These are phyloP conservation scores for Exutisphaerella laricina DNA, from an alignment of 2,329 filamentous ascomycete genomes.

Conservation along the genomic window DNA sequence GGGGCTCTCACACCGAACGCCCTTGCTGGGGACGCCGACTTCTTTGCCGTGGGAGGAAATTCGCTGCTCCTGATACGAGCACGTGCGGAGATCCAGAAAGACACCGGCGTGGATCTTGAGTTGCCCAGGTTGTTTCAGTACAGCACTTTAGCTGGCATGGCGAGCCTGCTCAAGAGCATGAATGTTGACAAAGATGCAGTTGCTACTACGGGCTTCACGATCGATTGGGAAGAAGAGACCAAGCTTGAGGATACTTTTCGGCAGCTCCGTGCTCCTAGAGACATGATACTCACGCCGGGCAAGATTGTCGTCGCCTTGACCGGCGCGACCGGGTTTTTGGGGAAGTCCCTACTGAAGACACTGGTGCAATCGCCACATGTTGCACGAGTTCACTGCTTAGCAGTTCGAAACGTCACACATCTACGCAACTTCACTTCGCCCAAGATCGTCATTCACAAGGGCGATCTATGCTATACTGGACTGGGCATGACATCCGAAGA, in stretches of 20 bases:
- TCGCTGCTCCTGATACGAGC: constrained; percentile 2
- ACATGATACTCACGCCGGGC: too few relatives aligned
- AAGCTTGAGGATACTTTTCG: background rate
- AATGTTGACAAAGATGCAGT: background rate
- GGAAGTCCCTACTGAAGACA: background rate
- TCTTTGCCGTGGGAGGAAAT: constrained; percentile 7
- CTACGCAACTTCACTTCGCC: too few relatives aligned
- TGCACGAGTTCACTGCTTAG: background rate
- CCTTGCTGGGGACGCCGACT: background rate
- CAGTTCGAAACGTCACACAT: too few relatives aligned
- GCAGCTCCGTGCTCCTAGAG: background rate
- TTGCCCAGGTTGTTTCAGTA: background rate
- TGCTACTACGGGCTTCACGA: background rate
- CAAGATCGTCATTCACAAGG: too few relatives aligned
- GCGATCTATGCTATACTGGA: constrained; percentile 1
- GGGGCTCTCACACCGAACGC: background rate
- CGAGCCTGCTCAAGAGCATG: too few relatives aligned
- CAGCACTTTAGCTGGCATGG: background rate
- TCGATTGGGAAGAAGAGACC: background rate
- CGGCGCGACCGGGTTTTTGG: background rate
- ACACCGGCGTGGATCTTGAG: background rate
- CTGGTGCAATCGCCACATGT: background rate
- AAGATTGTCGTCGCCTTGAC: background rate
- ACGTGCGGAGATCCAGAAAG: constrained; percentile 15
- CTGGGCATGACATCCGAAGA: background rate